phyloP scores from a whole-genome alignment of 192 early-diverging fungal genomes.

The Podila clonocystis region DNA sequence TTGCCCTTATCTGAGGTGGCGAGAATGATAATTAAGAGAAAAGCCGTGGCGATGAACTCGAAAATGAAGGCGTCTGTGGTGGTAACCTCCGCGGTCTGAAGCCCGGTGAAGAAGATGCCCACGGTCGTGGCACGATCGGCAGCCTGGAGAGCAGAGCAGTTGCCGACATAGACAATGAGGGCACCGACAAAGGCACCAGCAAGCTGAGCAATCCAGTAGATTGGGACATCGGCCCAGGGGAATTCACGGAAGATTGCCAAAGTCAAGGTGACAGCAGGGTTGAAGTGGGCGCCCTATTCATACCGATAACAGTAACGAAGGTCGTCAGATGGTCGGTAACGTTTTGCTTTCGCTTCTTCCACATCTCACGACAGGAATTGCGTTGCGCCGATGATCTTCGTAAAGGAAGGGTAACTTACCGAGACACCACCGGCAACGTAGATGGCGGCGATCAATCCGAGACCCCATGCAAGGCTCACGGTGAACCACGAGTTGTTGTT shows the following conservation, averaged over 20 bases:
- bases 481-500: constrained; percentile 56
- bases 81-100: constrained; percentile 51
- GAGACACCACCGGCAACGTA: constrained; percentile 71
- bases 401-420: constrained; percentile 43
- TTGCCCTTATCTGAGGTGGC: constrained; percentile 67
- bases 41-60: constrained; percentile 74
- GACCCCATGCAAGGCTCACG: constrained; percentile 68
- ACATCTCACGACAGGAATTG: too few relatives aligned
- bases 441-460: constrained; percentile 71
- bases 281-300: constrained; percentile 76
- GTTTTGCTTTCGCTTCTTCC: too few relatives aligned
- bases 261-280: constrained; percentile 79
- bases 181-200: constrained; percentile 79
- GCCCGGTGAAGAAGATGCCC: constrained; percentile 47
- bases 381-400: too few relatives aligned
- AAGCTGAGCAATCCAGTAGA: constrained; percentile 72
- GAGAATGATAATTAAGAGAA: constrained; percentile 68
- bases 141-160: constrained; percentile 67
- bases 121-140: constrained; percentile 46
- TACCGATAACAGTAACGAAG: neutral
- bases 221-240: constrained; percentile 71
- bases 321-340: neutral
- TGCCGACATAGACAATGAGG: constrained; percentile 69
- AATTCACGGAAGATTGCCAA: constrained; percentile 74
- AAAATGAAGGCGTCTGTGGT: constrained; percentile 63